phyloP scores from a whole-genome alignment of 257 asterid genomes.

The Solanum paucissectum region DNA sequence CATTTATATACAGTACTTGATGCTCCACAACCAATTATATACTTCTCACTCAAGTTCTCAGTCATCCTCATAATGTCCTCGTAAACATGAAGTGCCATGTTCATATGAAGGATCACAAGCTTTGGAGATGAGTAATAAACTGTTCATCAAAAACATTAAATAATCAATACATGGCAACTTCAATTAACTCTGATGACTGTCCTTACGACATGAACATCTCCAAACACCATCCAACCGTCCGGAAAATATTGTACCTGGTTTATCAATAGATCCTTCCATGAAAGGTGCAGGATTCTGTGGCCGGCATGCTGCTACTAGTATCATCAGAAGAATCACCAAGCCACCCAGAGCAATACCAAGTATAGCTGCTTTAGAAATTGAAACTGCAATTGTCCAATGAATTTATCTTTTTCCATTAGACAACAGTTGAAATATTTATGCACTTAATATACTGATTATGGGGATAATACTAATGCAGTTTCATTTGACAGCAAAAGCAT shows the following conservation, averaged over 20 bases:
- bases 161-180: neutral
- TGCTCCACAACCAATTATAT: conserved; percentile 77
- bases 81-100: conserved; percentile 90
- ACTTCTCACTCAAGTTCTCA: conserved; percentile 77
- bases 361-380: conserved; percentile 88
- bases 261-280: conserved; percentile 54
- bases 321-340: conserved; percentile 68
- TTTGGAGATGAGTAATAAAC: conserved; percentile 69
- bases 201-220: neutral
- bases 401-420: neutral
- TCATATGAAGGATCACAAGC: conserved; percentile 93
- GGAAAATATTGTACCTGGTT: conserved; percentile 48
- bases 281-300: conserved; percentile 52
- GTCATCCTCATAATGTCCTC: conserved; percentile 98
- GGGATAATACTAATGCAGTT: neutral
- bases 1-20: conserved; percentile 95
- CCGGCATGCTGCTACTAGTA: conserved; percentile 71
- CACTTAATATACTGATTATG: neutral
- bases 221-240: neutral
- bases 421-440: neutral
- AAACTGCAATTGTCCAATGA: conserved; percentile 23
- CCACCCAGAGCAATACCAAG: conserved; percentile 90
- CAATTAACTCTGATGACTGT: neutral
- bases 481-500: neutral
- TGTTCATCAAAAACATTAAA: conserved; percentile 4